Evolutionary conservation across 345 rosid genomes (phyloP), one percentile per base, ranked within the genome.

Genomic region (Gossypium stocksii): DNA sequence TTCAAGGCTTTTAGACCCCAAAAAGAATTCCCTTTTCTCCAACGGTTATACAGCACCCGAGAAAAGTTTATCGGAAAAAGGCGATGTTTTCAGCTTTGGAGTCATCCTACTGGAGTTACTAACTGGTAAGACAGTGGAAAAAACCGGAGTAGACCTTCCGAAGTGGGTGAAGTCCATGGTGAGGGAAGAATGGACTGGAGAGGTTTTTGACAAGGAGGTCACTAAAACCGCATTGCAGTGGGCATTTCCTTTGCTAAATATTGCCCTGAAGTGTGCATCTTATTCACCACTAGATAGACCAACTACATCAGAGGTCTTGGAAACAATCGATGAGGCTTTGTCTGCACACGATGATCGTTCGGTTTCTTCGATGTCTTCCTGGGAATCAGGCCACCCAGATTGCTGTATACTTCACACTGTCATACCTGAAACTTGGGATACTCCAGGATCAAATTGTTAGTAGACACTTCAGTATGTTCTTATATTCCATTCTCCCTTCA

Each of bases 101-200:
- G 80, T 88, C 43, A 86, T 87, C 11, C 81, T 89, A 15, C 80
- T 87, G 1, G 89, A 82, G 78, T 72, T 89, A 10, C 84, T 89
- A 16, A 87, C 90, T 0, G 90, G 89, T 19, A 89, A 87, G 79
- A 66, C 77, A 0, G 87, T 85, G 4, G 89, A 87, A 49, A 87
- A 75, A 60, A 87, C 74, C 2, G 84, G 86, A 23, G 77, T 86
- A 59, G 87, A 87, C 74, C 90, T 89, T 48, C 90, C 90, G 0
- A 84, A 82, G 15, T 89, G 94, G 91, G 91, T 86, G 19, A 85
- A 77, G 70, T 81, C 89, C 52, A 85, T 82, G 88, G 91, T 87
- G 41, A 83, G 86, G 73, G 91, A 89, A 75, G 93, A 89, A 79
- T 87, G 91, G 93, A 87, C 93, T 0, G 91, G 90, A 6, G 93